A percentile compares a stretch with the other conserved stretches of the same genome.
Evolutionary conservation across 805 yeast species (phyloP).

Genomic region (Saccharomycopsis fermentans): DNA sequence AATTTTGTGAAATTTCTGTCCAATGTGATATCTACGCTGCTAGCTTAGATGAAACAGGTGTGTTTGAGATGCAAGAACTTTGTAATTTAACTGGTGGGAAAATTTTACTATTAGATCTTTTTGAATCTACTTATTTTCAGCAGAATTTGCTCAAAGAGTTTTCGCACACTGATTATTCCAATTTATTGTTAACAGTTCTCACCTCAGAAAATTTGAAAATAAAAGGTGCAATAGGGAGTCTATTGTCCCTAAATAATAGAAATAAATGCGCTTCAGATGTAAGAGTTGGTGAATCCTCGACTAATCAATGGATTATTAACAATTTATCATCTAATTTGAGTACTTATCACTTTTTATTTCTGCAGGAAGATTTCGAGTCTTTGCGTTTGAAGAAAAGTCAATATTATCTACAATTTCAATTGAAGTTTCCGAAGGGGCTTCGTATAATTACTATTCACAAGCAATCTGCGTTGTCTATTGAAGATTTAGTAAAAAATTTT

Average conservation of each 20-base stretch:
- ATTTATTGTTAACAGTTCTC: slow-evolving; percentile 23
- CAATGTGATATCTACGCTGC: slow-evolving; percentile 28
- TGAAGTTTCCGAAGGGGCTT: not conserved
- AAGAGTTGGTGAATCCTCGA: slow-evolving; percentile 27
- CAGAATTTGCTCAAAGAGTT: slow-evolving; percentile 16
- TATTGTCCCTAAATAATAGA: slow-evolving; percentile 24
- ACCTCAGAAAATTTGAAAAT: slow-evolving; percentile 29
- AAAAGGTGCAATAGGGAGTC: slow-evolving; percentile 26
- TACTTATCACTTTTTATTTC: slow-evolving; percentile 28
- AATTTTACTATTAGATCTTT: slow-evolving; percentile 26
- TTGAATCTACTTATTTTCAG: slow-evolving; percentile 23
- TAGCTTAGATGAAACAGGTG: slow-evolving; percentile 33
- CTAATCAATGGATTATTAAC: slow-evolving; percentile 31
- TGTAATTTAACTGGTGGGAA: slow-evolving; percentile 28
- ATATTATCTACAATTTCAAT: slow-evolving; percentile 6
- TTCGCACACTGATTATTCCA: not conserved
- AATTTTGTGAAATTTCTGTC: slow-evolving; percentile 19
- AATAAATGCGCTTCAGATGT: slow-evolving; percentile 12
- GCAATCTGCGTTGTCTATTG: not conserved
- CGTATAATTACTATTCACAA: not conserved
- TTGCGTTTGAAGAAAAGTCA: slow-evolving; percentile 21
- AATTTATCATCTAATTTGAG: slow-evolving; percentile 10
- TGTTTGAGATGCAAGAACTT: slow-evolving; percentile 33
- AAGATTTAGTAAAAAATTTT: slow-evolving; percentile 20
- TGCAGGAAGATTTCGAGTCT: slow-evolving; percentile 24